Base-by-base conservation (phyloP, 148 eudicot species). In the Nepenthes mirabilis region DNA sequence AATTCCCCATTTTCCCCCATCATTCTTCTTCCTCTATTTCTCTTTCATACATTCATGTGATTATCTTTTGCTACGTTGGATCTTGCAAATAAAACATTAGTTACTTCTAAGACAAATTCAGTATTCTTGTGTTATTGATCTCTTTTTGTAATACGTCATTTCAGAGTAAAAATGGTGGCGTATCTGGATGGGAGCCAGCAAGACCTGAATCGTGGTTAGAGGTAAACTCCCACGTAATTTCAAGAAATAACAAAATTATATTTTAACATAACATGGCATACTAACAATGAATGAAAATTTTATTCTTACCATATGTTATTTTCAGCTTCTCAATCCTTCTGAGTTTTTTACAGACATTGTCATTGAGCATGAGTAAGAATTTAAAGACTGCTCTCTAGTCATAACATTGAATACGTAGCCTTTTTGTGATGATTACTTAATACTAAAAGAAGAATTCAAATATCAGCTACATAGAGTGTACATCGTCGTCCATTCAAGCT, bases 131-230 rank as follows among this genome's bases (percentile, higher is more conserved):
- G 23, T 23, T 23, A 23, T 23, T 23, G 23, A 23, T 23, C 23
- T 23, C 23, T 23, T 23, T 23, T 23, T 23, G 23, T 23, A 23
- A 23, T 23, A 23, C 0, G 0, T 23, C 23, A 23, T 23, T 11
- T 2, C 59, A 80, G 88, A 75, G 79, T 51, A 45, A 61, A 64
- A 80, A 71, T 61, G 88, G 88, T 7, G 88, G 88, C 11, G 58
- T 75, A 49, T 2, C 83, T 33, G 81, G 71, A 40, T 83, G 81
- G 83, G 88, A 83, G 48, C 79, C 83, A 1, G 59, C 36, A 33
- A 60, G 57, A 47, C 64, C 75, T 9, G 63, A 52, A 1, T 55
- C 53, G 12, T 83, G 85, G 85, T 13, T 83, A 55, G 88, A 83
- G 88, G 88, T 83, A 47, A 48, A 4, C 6, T 58, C 23, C 23